These are phyloP conservation scores for Calonectria pteridis DNA, from an alignment of 2,329 filamentous ascomycete species.

Conservation along the genomic window DNA sequence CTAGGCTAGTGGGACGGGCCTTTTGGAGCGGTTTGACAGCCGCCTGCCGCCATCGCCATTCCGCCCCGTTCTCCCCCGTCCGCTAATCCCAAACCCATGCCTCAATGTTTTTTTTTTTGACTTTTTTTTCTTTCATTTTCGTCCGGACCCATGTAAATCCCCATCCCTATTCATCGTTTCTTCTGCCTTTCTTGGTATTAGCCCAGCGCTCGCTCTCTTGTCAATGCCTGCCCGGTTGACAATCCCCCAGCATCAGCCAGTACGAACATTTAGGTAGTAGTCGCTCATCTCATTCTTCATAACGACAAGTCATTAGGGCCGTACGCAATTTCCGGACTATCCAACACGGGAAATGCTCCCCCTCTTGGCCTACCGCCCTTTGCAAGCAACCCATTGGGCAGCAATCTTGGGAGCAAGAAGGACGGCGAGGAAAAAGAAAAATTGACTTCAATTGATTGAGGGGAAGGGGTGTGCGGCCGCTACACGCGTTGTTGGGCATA, in stretches of 20 bases:
- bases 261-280: conserved; percentile 2
- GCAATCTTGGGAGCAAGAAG: conserved; percentile 41
- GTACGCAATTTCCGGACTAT: conserved; percentile 24
- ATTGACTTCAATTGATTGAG: neutral
- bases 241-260: conserved; percentile 2
- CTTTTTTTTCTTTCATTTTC: conserved; percentile 35
- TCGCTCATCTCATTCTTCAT: conserved; percentile 4
- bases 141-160: conserved; percentile 6
- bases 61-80: conserved; percentile 39
- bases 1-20: conserved; percentile 46
- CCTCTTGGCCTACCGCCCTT: neutral
- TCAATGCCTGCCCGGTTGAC: neutral
- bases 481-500: conserved; percentile 4
- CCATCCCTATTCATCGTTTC: neutral
- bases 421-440: neutral
- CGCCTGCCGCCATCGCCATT: conserved; percentile 44
- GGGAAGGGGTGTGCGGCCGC: neutral
- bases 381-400: conserved; percentile 49
- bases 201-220: neutral
- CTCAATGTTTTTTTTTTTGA: conserved; percentile 34
- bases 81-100: conserved; percentile 31
- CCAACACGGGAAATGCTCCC: conserved; percentile 19
- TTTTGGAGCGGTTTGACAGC: conserved; percentile 47
- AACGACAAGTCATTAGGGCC: conserved; percentile 13
- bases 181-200: conserved; percentile 12